A percentile compares a stretch with the other conserved stretches of the same genome.
Evolutionary conservation across 768 basidiomycete genomes (phyloP).

Genomic region (Tulasnella sp.): DNA sequence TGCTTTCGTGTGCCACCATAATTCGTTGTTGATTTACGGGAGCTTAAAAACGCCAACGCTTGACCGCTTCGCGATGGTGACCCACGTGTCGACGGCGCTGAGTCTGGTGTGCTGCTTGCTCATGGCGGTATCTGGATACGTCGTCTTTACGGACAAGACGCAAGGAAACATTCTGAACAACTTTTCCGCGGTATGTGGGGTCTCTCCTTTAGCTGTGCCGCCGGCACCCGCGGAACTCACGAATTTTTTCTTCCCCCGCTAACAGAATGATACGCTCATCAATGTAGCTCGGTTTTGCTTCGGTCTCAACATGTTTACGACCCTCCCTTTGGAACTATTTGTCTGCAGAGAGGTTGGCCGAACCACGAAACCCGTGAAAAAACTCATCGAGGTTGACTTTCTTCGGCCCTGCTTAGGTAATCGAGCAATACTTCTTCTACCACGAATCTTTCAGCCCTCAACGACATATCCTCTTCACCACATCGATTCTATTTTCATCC

Average conservation of each 20-base stretch:
- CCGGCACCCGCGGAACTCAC: neutral
- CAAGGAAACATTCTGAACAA: slow-evolving; percentile 98
- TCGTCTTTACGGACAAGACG: slow-evolving; percentile 86
- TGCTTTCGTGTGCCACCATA: slow-evolving; percentile 97
- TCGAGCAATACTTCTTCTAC: slow-evolving; percentile 95
- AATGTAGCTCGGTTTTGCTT: slow-evolving; percentile 94
- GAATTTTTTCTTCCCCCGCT: neutral
- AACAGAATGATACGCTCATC: slow-evolving; percentile 76
- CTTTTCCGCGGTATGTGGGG: slow-evolving; percentile 66
- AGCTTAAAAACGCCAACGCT: slow-evolving; percentile 88
- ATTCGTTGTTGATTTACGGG: slow-evolving; percentile 93
- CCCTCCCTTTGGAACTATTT: slow-evolving; percentile 90
- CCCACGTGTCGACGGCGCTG: slow-evolving; percentile 82
- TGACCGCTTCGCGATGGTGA: slow-evolving; percentile 88
- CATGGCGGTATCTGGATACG: slow-evolving; percentile 79
- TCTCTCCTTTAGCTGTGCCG: neutral
- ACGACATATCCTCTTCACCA: slow-evolving; percentile 88
- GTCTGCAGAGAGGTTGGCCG: slow-evolving; percentile 84
- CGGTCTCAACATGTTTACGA: slow-evolving; percentile 97
- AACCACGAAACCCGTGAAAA: neutral
- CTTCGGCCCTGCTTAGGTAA: slow-evolving; percentile 54
- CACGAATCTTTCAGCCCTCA: slow-evolving; percentile 76
- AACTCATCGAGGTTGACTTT: neutral
- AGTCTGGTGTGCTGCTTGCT: slow-evolving; percentile 81
- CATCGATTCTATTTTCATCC: slow-evolving; percentile 70